Conservation (phyloP, 805 yeast species). For the Hanseniaspora meyeri region DNA sequence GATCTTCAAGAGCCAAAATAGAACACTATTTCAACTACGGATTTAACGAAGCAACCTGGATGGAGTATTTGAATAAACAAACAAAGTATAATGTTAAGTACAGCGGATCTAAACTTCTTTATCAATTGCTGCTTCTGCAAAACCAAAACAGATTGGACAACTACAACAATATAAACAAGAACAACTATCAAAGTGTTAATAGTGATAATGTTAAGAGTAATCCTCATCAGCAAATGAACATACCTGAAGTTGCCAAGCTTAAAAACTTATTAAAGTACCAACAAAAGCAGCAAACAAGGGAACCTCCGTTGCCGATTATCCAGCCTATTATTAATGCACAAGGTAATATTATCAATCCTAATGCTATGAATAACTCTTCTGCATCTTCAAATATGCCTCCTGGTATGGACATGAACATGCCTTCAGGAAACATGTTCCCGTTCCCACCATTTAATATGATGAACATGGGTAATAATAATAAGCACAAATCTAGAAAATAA, state of each 20-base stretch:
- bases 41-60: slow-evolving; percentile 93
- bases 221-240: not conserved
- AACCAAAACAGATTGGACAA: slow-evolving; percentile 27
- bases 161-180: slow-evolving; percentile 18
- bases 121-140: slow-evolving; percentile 31
- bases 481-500: not conserved
- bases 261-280: slow-evolving; percentile 10
- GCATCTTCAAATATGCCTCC: not conserved
- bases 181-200: slow-evolving; percentile 5
- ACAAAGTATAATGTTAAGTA: slow-evolving; percentile 68
- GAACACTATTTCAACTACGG: slow-evolving; percentile 94
- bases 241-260: slow-evolving; percentile 9
- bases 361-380: not conserved
- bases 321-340: slow-evolving; percentile 11
- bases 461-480: slow-evolving; percentile 6
- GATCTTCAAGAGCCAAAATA: slow-evolving; percentile 90
- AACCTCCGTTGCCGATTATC: slow-evolving; percentile 10
- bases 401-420: not conserved
- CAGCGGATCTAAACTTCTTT: slow-evolving; percentile 69
- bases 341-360: slow-evolving; percentile 7
- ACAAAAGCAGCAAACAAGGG: slow-evolving; percentile 15
- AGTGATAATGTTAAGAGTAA: slow-evolving; percentile 2
- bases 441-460: slow-evolving; percentile 13
- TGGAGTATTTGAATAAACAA: slow-evolving; percentile 78
- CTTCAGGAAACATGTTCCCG: slow-evolving; percentile 2